Conservation (phyloP, 1,284 basidiomycete genomes). For the Ganoderma multipileum region DNA sequence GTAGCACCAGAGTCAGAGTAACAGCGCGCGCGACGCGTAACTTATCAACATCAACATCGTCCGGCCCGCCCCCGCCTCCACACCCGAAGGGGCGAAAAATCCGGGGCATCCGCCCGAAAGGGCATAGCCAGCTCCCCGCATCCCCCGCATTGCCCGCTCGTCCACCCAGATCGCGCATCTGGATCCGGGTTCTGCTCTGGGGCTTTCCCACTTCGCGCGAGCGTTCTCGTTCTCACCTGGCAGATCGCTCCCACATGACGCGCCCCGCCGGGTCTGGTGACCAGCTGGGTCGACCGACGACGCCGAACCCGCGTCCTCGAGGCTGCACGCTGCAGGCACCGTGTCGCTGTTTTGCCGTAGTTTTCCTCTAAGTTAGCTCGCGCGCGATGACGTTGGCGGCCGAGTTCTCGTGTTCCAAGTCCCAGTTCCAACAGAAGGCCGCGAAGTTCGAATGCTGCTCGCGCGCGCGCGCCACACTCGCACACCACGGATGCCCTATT, state of each 20-base stretch:
- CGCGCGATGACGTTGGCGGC: background rate
- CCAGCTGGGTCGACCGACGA: background rate
- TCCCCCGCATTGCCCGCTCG: no score
- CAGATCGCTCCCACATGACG: constrained; percentile 16
- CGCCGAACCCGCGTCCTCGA: background rate
- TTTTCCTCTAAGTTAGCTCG: background rate
- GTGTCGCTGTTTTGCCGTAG: background rate
- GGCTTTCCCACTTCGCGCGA: background rate
- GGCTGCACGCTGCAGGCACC: no score
- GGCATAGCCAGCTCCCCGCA: no score
- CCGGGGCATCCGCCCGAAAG: background rate
- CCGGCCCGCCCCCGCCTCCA: no score
- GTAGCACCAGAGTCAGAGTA: no score
- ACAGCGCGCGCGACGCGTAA: background rate
- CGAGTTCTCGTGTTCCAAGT: no score
- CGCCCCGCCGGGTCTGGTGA: constrained; percentile 7
- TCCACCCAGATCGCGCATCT: background rate
- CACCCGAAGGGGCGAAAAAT: background rate
- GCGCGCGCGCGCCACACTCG: background rate
- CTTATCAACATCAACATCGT: no score
- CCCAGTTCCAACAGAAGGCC: constrained; percentile 1
- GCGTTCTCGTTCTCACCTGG: background rate
- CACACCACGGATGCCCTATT: constrained; percentile 3
- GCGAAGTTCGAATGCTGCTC: no score
- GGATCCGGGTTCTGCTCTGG: background rate